Evolutionary conservation across 192 early-diverging fungal species (phyloP).

Genomic region (Backusella mclennaniae): DNA sequence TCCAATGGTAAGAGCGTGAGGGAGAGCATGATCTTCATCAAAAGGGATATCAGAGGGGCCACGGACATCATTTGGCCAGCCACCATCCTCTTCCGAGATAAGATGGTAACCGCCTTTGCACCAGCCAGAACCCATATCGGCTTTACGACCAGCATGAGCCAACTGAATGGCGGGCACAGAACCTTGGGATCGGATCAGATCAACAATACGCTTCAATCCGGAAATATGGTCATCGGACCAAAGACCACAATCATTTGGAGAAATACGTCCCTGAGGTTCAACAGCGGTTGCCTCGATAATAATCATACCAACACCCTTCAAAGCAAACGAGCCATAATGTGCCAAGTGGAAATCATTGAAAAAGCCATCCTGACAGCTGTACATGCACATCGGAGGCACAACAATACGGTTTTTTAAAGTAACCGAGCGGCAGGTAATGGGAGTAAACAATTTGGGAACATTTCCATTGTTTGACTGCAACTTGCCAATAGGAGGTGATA

Average conservation of each 20-base stretch:
- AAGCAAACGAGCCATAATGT: conserved; percentile 65
- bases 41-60: conserved; percentile 59
- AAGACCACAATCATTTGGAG: conserved; percentile 75
- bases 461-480: background rate
- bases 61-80: conserved; percentile 73
- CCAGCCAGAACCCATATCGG: conserved; percentile 4
- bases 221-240: conserved; percentile 79
- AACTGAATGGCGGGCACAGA: conserved; percentile 69
- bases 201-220: conserved; percentile 54
- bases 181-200: conserved; percentile 62
- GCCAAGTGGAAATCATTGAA: conserved; percentile 64
- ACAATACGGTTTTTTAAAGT: conserved; percentile 77
- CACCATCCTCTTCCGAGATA: conserved; percentile 42
- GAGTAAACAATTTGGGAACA: conserved; percentile 56
- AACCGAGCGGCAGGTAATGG: conserved; percentile 62
- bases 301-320: conserved; percentile 78
- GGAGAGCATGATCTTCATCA: conserved; percentile 38
- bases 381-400: conserved; percentile 86
- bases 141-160: conserved; percentile 83
- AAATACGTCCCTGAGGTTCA: conserved; percentile 66
- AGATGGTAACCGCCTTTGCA: background rate
- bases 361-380: conserved; percentile 65
- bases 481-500: background rate
- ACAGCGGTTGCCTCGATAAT: conserved; percentile 80
- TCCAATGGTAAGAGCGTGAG: conserved; percentile 61